These are phyloP conservation scores for Parastagonospora nodorum DNA, from an alignment of 2,329 filamentous ascomycete genomes.

Conservation along the genomic window DNA sequence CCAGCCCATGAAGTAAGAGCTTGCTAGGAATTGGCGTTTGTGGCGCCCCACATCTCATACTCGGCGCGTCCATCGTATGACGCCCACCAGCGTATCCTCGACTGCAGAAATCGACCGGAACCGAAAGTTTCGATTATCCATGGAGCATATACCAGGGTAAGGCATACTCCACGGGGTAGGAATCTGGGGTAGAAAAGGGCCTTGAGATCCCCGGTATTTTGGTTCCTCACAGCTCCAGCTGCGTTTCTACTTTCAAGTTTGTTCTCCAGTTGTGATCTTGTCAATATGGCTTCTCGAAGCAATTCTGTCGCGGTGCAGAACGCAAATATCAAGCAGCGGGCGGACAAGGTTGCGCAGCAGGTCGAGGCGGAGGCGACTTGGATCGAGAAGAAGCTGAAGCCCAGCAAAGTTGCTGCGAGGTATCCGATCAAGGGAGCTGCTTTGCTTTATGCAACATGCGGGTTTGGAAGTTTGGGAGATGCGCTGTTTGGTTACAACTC, in stretches of 20 bases:
- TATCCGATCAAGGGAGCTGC: conserved; percentile 46
- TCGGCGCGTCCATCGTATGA: background rate
- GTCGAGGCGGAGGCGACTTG: conserved; percentile 33
- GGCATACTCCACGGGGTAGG: conserved; percentile 68
- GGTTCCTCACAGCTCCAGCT: conserved; percentile 4
- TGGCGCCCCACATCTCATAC: no score
- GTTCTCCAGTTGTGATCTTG: background rate
- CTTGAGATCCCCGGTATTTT: conserved; percentile 28
- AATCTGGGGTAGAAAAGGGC: conserved; percentile 72
- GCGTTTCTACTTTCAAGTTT: background rate
- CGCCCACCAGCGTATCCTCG: background rate
- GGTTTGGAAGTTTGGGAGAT: conserved; percentile 49
- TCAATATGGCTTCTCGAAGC: conserved; percentile 9
- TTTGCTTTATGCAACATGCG: conserved; percentile 48
- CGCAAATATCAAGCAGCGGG: conserved; percentile 24
- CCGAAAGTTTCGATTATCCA: conserved; percentile 1
- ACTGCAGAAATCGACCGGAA: background rate
- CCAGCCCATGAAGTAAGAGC: no score
- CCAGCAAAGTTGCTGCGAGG: conserved; percentile 41
- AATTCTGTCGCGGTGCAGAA: conserved; percentile 18
- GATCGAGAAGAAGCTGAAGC: conserved; percentile 45
- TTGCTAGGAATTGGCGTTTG: no score
- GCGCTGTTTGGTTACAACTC: conserved; percentile 51
- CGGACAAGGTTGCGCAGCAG: conserved; percentile 26
- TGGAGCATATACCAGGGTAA: conserved; percentile 33